Conservation (phyloP, 768 basidiomycete genomes). For the Asterophora lycoperdoides region DNA sequence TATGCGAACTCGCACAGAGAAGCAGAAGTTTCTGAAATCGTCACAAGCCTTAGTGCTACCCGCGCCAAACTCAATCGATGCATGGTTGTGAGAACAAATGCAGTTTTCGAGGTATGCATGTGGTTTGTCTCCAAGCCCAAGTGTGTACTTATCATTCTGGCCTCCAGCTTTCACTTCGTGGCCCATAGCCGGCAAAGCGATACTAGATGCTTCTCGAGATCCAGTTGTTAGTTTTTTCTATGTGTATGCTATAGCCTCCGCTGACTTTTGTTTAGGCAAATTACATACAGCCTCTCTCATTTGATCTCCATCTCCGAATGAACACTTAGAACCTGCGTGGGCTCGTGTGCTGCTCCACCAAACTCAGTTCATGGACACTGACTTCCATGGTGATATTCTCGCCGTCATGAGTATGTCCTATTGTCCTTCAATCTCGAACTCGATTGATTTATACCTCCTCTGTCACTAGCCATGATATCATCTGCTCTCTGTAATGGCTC, state of each 20-base stretch:
- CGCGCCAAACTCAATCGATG: slow-evolving; percentile 69
- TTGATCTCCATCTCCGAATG: slow-evolving; percentile 68
- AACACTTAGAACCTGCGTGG: slow-evolving; percentile 75
- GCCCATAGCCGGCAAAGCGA: slow-evolving; percentile 75
- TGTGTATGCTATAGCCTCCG: not conserved
- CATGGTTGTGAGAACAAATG: slow-evolving; percentile 50
- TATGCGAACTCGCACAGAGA: slow-evolving; percentile 57
- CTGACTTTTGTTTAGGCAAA: slow-evolving; percentile 42
- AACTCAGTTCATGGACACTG: slow-evolving; percentile 70
- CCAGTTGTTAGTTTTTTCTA: slow-evolving; percentile 47
- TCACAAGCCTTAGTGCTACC: slow-evolving; percentile 65
- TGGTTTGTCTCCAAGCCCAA: not conserved
- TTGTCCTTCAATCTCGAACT: not conserved
- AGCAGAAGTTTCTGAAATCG: slow-evolving; percentile 49
- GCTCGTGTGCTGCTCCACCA: slow-evolving; percentile 68
- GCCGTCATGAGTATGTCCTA: slow-evolving; percentile 70
- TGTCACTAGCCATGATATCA: slow-evolving; percentile 74
- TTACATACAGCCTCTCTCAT: slow-evolving; percentile 66
- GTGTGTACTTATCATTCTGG: not conserved
- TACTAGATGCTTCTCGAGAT: slow-evolving; percentile 67
- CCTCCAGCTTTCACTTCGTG: slow-evolving; percentile 72
- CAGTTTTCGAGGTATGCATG: slow-evolving; percentile 56
- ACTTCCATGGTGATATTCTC: slow-evolving; percentile 81
- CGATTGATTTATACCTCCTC: not conserved
- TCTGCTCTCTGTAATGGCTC: slow-evolving; percentile 68